phyloP scores from a whole-genome alignment of 106 monocot genomes.

The Acorus gramineus region DNA sequence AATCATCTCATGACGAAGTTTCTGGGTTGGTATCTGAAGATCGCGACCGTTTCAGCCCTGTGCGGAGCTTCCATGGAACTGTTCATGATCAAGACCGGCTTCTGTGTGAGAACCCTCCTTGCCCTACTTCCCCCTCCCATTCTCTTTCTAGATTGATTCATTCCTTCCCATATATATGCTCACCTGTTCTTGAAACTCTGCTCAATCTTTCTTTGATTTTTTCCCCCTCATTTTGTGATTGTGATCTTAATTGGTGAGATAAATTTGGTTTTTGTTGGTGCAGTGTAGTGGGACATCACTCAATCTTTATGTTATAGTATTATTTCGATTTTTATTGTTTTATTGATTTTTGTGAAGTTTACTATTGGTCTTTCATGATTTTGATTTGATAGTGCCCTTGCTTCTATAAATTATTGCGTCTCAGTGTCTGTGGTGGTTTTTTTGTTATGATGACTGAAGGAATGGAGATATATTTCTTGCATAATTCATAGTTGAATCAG shows the following conservation, averaged over 20 bases:
- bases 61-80: constrained; percentile 70
- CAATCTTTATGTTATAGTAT: no score
- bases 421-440: background rate
- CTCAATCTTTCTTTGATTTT: no score
- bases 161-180: background rate
- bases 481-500: no score
- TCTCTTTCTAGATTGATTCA: background rate
- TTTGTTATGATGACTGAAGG: background rate
- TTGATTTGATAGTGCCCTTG: no score
- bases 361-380: no score
- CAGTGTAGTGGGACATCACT: no score
- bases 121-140: background rate
- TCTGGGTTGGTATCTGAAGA: constrained; percentile 63
- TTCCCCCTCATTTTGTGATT: no score
- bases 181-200: background rate
- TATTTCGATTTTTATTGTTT: no score
- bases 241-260: no score
- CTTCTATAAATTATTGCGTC: background rate
- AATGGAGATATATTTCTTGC: no score
- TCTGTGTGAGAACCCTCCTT: constrained; percentile 41
- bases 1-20: constrained; percentile 20
- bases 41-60: constrained; percentile 38
- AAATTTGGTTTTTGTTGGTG: no score
- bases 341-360: no score
- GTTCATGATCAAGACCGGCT: constrained; percentile 82